Base-by-base conservation (phyloP, 148 eudicot species). In the Camellia sinensis region DNA sequence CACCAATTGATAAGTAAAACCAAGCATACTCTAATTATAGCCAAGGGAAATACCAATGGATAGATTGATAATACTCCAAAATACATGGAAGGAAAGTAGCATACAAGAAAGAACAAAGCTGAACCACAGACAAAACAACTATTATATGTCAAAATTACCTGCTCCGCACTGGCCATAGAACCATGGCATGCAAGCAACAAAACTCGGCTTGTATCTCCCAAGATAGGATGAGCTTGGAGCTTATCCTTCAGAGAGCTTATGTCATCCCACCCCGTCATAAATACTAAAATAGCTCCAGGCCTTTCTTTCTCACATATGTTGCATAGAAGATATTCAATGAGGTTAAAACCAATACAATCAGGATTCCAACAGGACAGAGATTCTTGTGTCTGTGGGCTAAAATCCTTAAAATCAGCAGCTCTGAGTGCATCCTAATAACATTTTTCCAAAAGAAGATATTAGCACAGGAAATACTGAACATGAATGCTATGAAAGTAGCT, bases 231-330 rank as follows among this genome's bases (percentile, higher is more conserved):
- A 82, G 87, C 82, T 83, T 81, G 91, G 77, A 96, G 97, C 88
- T 92, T 96, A 53, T 96, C 98, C 87, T 90, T 96, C 29, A 96
- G 86, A 79, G 98, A 92, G 80, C 89, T 91, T 85, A 96, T 96
- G 85, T 93, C 99, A 87, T 96, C 99, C 99, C 98, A 96, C 76
- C 99, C 99, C 66, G 99, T 96, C 97, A 96, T 76, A 81, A 96
- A 96, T 71, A 96, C 92, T 87, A 96, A 85, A 78, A 96, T 88
- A 84, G 99, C 97, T 60, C 99, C 98, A 62, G 95, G 90, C 67
- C 80, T 85, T 84, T 92, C 92, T 77, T 88, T 82, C 87, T 92
- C 92, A 82, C 99, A 96, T 46, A 96, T 94, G 80, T 89, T 83
- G 88, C 90, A 87, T 15, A 96, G 75, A 62, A 96, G 87, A 84